These are phyloP conservation scores for Blastobotrys capitulatus DNA, from an alignment of 1,139 yeast genomes.

Conservation along the genomic window DNA sequence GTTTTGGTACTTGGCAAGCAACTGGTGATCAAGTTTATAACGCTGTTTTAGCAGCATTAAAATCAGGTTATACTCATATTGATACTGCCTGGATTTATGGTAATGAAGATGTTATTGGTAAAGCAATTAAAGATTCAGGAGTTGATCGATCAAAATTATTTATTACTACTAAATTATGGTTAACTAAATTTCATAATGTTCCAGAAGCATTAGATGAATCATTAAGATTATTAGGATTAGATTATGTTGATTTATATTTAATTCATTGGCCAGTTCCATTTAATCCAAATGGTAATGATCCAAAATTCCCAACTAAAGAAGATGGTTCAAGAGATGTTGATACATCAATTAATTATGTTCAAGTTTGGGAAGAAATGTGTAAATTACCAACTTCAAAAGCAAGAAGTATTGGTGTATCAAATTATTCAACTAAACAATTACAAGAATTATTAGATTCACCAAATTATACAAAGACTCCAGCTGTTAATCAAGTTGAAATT, in stretches of 20 bases:
- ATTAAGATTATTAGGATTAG: slow-evolving; percentile 59
- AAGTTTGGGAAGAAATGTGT: slow-evolving; percentile 72
- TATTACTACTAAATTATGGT: slow-evolving; percentile 50
- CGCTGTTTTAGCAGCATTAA: slow-evolving; percentile 59
- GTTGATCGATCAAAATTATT: slow-evolving; percentile 48
- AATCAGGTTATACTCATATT: slow-evolving; percentile 70
- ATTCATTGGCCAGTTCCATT: slow-evolving; percentile 81
- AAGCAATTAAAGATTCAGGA: slow-evolving; percentile 46
- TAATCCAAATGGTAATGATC: slow-evolving; percentile 39
- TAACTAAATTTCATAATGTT: slow-evolving; percentile 49
- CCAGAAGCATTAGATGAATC: slow-evolving; percentile 53
- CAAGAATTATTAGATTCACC: slow-evolving; percentile 48
- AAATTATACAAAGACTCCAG: slow-evolving; percentile 54
- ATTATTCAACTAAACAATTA: slow-evolving; percentile 52
- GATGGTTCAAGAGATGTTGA: slow-evolving; percentile 40
- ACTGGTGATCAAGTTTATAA: slow-evolving; percentile 51
- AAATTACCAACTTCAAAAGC: slow-evolving; percentile 52
- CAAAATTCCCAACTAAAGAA: slow-evolving; percentile 28
- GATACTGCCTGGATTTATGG: slow-evolving; percentile 67
- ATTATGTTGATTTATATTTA: slow-evolving; percentile 76
- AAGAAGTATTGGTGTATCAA: slow-evolving; percentile 72
- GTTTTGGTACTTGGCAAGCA: slow-evolving; percentile 78
- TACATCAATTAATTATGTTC: background rate
- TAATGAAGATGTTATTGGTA: slow-evolving; percentile 52
- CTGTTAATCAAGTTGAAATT: slow-evolving; percentile 66